Evolutionary conservation across 108 stramenopile genomes (phyloP), one percentile per base, ranked within the genome.

Genomic region (Nitzschia sp.): DNA sequence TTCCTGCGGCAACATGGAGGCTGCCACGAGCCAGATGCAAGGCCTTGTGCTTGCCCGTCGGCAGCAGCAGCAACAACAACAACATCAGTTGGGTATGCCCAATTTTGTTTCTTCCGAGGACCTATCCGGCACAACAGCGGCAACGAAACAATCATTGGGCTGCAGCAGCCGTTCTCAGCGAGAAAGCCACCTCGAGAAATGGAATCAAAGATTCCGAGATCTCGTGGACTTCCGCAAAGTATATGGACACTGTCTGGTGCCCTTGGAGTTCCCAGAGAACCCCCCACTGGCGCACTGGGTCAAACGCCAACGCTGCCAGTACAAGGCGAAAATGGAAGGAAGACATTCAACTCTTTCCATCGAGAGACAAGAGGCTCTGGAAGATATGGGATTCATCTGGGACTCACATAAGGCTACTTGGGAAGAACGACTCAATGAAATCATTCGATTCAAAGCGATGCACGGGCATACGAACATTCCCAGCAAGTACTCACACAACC

Each of bases 231-330:
- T 72, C 68, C 61, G 41, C 27, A 38, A 30, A 17, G 2, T 63
- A 30, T 52, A 80, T 44, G 83, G 54, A 44, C 68, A 81, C 53
- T 77, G 72, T 47, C 53, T 64, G 2, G 80, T 81, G 21, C 80
- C 80, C 13, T 34, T 63, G 19, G 22, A 61, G 13, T 70, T 23
- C 9, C 26, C 29, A 1, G 45, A 25, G 8, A 69, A 77, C 50
- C 53, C 61, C 0, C 23, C 36, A 17, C 58, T 80, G 1, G 68
- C 55, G 1, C 19, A 34, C 17, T 81, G 80, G 80, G 71, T 81
- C 5, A 72, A 72, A 5, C 62, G 53, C 1, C 75, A 68, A 35
- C 64, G 88, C 38, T 16, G 63, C 8, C 73, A 80, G 25, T 84
- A 80, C 53, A 67, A 67, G 53, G n/a, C 35, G 15, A 67, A 55